Conservation (phyloP, 495 filamentous ascomycete genomes). For the Hypoxylon perforatum region DNA sequence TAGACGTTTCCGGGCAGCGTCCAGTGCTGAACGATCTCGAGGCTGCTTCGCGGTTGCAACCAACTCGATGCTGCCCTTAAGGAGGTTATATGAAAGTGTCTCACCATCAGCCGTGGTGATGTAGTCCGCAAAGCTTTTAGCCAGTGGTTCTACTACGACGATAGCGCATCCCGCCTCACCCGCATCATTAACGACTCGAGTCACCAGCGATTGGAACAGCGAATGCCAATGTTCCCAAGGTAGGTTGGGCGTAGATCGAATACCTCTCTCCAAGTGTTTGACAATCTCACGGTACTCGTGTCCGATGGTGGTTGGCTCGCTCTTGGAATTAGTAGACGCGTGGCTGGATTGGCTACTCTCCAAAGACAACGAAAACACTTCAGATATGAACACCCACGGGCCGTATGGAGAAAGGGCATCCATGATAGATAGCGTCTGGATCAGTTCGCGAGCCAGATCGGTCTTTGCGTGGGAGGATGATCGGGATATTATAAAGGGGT, state of each 20-base stretch:
- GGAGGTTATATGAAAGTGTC: slow-evolving; percentile 24
- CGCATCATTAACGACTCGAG: slow-evolving; percentile 70
- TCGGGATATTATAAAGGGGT: slow-evolving; percentile 51
- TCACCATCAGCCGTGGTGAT: background rate
- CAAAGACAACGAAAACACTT: slow-evolving; percentile 39
- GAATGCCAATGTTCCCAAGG: slow-evolving; percentile 67
- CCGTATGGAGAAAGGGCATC: slow-evolving; percentile 53
- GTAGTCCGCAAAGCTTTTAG: slow-evolving; percentile 59
- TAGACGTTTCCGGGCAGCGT: slow-evolving; percentile 66
- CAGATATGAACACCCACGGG: slow-evolving; percentile 55
- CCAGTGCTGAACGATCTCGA: slow-evolving; percentile 65
- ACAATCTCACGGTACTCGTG: slow-evolving; percentile 76
- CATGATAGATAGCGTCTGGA: slow-evolving; percentile 47
- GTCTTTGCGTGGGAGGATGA: slow-evolving; percentile 48
- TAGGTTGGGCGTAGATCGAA: slow-evolving; percentile 58
- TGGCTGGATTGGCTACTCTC: slow-evolving; percentile 48
- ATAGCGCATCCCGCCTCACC: slow-evolving; percentile 71
- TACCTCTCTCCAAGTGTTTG: slow-evolving; percentile 72
- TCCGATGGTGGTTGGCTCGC: slow-evolving; percentile 52
- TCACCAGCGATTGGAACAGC: slow-evolving; percentile 67
- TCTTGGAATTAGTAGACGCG: slow-evolving; percentile 46
- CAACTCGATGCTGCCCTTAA: slow-evolving; percentile 50
- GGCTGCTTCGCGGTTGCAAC: slow-evolving; percentile 56
- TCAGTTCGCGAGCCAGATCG: slow-evolving; percentile 56
- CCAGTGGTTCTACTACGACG: slow-evolving; percentile 76